Conservation (phyloP, 495 filamentous ascomycete genomes). For the Xylaria telfairii region DNA sequence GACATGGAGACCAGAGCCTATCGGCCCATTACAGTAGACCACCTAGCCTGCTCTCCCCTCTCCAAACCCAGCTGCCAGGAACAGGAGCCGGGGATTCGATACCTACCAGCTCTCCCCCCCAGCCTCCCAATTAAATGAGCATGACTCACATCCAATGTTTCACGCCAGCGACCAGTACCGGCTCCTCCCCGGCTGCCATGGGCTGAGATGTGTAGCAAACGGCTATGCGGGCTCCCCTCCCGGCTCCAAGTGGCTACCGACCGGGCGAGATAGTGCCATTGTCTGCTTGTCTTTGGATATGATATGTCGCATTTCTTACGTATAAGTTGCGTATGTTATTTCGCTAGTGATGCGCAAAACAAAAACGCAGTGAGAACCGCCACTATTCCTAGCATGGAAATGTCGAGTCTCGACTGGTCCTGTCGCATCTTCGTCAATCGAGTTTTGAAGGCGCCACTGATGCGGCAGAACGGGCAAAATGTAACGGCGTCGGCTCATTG, state of each 20-base stretch:
- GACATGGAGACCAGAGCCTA: slow-evolving; percentile 8
- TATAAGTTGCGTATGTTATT: neutral
- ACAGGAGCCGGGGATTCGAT: slow-evolving; percentile 20
- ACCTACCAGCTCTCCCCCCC: slow-evolving; percentile 25
- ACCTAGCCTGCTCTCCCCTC: slow-evolving; percentile 6
- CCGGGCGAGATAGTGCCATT: neutral
- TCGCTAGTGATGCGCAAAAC: neutral
- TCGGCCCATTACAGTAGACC: slow-evolving; percentile 7
- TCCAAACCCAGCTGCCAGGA: slow-evolving; percentile 19
- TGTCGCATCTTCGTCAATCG: neutral
- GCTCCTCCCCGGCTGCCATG: slow-evolving; percentile 17
- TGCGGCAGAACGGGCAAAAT: slow-evolving; percentile 7
- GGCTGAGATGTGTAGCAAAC: slow-evolving; percentile 15
- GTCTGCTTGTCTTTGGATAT: slow-evolving; percentile 2
- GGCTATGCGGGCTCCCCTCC: slow-evolving; percentile 2
- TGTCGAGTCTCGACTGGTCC: neutral
- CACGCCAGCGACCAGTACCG: slow-evolving; percentile 24
- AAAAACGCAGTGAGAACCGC: neutral
- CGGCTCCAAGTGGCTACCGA: neutral
- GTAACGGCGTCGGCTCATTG: slow-evolving; percentile 24
- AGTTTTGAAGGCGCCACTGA: neutral
- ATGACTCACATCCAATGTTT: slow-evolving; percentile 38
- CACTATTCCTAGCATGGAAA: neutral
- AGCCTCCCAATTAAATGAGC: slow-evolving; percentile 35
- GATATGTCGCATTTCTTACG: neutral